Conservation (phyloP, 208 protist genomes). For the Borovskyia barvae region DNA sequence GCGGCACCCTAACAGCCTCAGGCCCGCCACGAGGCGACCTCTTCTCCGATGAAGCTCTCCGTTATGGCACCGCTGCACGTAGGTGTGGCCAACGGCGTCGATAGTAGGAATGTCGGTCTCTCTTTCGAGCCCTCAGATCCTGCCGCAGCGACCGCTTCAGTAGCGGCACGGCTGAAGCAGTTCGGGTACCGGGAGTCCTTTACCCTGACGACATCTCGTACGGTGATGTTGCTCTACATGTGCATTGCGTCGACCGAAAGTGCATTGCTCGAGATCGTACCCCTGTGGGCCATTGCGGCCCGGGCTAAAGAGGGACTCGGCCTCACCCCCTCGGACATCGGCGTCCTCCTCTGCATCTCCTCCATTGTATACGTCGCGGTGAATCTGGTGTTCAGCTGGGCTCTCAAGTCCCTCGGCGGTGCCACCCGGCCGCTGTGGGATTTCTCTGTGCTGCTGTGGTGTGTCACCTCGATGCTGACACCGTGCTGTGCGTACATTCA, state of each 20-base stretch:
- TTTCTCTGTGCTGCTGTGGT: constrained; percentile 29
- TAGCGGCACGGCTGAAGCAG: no score
- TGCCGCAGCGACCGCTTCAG: no score
- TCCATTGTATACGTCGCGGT: constrained; percentile 44
- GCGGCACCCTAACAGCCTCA: no score
- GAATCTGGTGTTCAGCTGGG: constrained; percentile 42
- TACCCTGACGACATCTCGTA: constrained; percentile 28
- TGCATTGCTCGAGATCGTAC: constrained; percentile 44
- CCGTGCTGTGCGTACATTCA: constrained; percentile 28
- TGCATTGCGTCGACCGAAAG: constrained; percentile 48
- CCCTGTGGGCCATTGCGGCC: constrained; percentile 59
- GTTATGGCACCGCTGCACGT: no score
- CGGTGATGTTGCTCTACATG: constrained; percentile 62
- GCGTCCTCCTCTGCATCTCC: constrained; percentile 44
- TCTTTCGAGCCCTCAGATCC: no score
- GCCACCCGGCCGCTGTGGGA: constrained; percentile 23
- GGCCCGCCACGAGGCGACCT: no score
- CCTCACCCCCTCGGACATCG: constrained; percentile 33
- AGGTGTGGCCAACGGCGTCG: no score
- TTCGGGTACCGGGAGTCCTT: constrained; percentile 65
- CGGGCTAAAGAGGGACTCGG: constrained; percentile 39
- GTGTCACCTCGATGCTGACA: constrained; percentile 21
- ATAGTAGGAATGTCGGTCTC: no score
- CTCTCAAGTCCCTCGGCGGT: constrained; percentile 17
- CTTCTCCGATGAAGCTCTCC: no score